Evolutionary conservation across 306 rosid genomes (phyloP), one percentile per base, ranked within the genome.

Genomic region (Bauhinia variegata): DNA sequence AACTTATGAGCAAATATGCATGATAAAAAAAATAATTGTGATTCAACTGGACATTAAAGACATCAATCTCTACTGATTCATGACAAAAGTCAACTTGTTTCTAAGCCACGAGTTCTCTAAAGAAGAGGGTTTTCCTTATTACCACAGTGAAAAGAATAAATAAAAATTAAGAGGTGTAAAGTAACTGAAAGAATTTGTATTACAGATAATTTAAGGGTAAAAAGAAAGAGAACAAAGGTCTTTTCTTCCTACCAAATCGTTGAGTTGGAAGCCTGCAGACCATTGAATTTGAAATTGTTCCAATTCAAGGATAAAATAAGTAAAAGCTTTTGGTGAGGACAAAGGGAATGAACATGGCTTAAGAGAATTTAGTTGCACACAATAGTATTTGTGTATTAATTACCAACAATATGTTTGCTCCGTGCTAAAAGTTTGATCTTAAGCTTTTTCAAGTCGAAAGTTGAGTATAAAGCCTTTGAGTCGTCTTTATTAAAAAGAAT

Each of bases 231-330:
- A 44, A 1, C 50, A 44, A 44, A 11, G 15, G 50, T n/a, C 50
- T 44, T 36, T 2, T 23, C 28, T 23, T 23, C 28, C 1, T 23
- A 23, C 28, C 28, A 23, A 23, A 23, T 23, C 28, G 28, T 23
- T 23, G 28, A 23, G 28, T 75, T 12, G 41, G 44, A 23, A 64
- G 31, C 44, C 28, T 63, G 36, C 39, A 60, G 51, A 44, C 5
- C 53, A 33, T 65, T 52, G 15, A 70, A 28, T 11, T 34, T 38
- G 55, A 72, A 4, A 66, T 60, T 53, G 42, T 47, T 50, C 28
- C 28, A 23, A 23, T 23, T 23, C 28, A 23, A 23, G 28, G 28
- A 23, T 23, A 23, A 23, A 23, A 23, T 1, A 23, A 23, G 28
- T 2, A 23, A 23, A 2, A 23, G 28, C 2, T 23, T 23, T 23